Evolutionary conservation across 768 basidiomycete species (phyloP).

Genomic region (Kwoniella mangroviensis): DNA sequence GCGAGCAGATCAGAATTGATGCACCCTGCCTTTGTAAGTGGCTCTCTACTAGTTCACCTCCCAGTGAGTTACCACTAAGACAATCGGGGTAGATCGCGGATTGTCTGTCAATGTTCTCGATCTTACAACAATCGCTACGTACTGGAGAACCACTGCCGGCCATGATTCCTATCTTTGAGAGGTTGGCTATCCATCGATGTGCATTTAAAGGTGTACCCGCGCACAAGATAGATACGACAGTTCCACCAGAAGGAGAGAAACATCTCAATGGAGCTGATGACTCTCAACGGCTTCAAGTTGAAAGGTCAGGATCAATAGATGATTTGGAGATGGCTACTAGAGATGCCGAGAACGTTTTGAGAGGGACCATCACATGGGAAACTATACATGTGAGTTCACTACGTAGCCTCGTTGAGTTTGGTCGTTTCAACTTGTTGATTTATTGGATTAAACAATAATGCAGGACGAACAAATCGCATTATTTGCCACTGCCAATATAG

Average conservation of each 20-base stretch:
- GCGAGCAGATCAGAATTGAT: constrained; percentile 63
- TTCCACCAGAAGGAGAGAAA: background rate
- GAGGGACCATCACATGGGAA: constrained; percentile 31
- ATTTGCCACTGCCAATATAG: constrained; percentile 51
- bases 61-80: background rate
- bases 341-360: constrained; percentile 10
- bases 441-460: background rate
- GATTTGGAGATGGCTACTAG: constrained; percentile 22
- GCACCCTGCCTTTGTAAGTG: constrained; percentile 65
- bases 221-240: background rate
- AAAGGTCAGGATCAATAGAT: background rate
- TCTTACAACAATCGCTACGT: constrained; percentile 44
- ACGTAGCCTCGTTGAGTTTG: background rate
- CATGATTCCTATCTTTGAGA: constrained; percentile 49
- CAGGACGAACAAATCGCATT: constrained; percentile 54
- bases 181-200: constrained; percentile 42
- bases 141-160: constrained; percentile 46
- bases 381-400: constrained; percentile 28
- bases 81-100: constrained; percentile 48
- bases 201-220: background rate
- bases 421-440: background rate
- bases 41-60: background rate
- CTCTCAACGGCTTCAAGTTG: background rate
- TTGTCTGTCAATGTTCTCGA: constrained; percentile 42
- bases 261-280: background rate